These are phyloP conservation scores for Colletotrichum tropicale DNA, from an alignment of 2,329 filamentous ascomycete genomes.

Conservation along the genomic window DNA sequence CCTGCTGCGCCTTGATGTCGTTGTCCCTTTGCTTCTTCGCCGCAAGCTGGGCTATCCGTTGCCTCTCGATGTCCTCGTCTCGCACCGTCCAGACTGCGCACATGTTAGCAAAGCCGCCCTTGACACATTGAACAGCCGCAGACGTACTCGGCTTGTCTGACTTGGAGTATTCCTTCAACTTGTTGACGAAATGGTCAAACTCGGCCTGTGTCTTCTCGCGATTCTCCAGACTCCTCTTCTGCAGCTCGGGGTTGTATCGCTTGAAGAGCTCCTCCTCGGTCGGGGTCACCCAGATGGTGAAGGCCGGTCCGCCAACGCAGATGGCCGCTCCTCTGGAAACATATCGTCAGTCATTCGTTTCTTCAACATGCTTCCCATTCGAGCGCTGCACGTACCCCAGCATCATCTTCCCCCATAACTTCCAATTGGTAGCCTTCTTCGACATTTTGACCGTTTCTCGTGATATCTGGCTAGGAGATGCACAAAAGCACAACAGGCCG, in stretches of 20 bases:
- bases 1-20: slow-evolving; percentile 47
- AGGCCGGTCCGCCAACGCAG: slow-evolving; percentile 82
- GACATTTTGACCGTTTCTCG: slow-evolving; percentile 33
- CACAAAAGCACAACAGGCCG: not conserved
- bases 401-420: slow-evolving; percentile 72
- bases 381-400: slow-evolving; percentile 58
- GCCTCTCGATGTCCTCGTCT: slow-evolving; percentile 50
- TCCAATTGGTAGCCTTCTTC: slow-evolving; percentile 58
- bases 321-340: slow-evolving; percentile 68
- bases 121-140: not conserved
- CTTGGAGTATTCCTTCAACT: slow-evolving; percentile 87
- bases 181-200: slow-evolving; percentile 85
- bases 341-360: not conserved
- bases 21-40: slow-evolving; percentile 40
- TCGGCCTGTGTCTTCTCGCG: slow-evolving; percentile 79
- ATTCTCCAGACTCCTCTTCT: slow-evolving; percentile 82
- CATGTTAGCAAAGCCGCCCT: not conserved
- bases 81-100: slow-evolving; percentile 55
- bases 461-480: not conserved
- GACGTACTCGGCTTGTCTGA: slow-evolving; percentile 87
- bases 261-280: slow-evolving; percentile 92
- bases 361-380: too few species aligned
- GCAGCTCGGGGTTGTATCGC: slow-evolving; percentile 93
- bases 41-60: slow-evolving; percentile 38
- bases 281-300: slow-evolving; percentile 81